phyloP scores from a whole-genome alignment of 2,329 filamentous ascomycete species.

The Penicillium sp. region DNA sequence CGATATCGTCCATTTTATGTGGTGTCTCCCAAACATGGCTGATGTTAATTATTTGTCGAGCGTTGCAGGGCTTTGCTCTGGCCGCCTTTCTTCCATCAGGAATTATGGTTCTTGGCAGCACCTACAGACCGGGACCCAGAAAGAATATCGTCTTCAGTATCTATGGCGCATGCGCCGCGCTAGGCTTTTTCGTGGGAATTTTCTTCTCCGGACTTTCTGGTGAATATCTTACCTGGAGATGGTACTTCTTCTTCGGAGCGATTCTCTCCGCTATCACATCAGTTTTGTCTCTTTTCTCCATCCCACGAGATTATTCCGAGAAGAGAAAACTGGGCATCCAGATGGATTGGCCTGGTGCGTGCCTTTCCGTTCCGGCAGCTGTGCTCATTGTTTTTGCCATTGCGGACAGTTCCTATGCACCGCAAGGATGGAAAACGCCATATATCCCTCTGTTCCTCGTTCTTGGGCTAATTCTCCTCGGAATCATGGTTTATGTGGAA shows the following conservation, averaged over 20 bases:
- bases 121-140: constrained; percentile 65
- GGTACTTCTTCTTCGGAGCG: constrained; percentile 68
- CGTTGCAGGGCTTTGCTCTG: constrained; percentile 70
- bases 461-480: constrained; percentile 61
- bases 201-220: constrained; percentile 63
- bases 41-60: constrained; percentile 73
- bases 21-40: constrained; percentile 67
- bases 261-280: constrained; percentile 52
- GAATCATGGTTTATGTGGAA: constrained; percentile 66
- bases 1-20: constrained; percentile 66
- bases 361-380: constrained; percentile 63
- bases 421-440: constrained; percentile 68
- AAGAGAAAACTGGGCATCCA: constrained; percentile 42
- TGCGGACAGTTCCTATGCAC: constrained; percentile 69
- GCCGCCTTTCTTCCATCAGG: constrained; percentile 70
- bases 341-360: constrained; percentile 70
- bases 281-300: constrained; percentile 47
- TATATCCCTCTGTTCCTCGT: constrained; percentile 68
- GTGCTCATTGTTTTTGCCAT: constrained; percentile 73
- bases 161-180: constrained; percentile 54
- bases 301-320: constrained; percentile 47
- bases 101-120: constrained; percentile 64
- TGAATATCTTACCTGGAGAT: constrained; percentile 59
- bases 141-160: constrained; percentile 67
- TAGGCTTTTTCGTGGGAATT: constrained; percentile 58